Conservation (phyloP, 1,139 yeast species). For the Protomyces arabidopsidicola region DNA sequence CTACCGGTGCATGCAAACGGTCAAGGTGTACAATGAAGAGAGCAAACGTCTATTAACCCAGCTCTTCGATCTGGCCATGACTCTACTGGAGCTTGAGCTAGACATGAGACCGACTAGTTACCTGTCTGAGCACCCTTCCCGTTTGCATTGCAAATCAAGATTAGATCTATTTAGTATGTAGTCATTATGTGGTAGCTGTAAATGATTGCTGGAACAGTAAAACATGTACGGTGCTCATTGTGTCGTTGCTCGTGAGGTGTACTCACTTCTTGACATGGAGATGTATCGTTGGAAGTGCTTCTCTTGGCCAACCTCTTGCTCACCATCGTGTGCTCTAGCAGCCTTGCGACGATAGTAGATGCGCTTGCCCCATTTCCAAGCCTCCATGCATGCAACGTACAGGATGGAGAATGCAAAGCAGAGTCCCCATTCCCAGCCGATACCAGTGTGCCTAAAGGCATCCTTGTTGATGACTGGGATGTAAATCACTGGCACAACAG, state of each 20-base stretch:
- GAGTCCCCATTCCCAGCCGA: slow-evolving; percentile 80
- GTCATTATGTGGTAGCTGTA: too few relatives aligned
- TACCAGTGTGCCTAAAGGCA: slow-evolving; percentile 71
- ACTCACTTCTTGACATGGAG: slow-evolving; percentile 13
- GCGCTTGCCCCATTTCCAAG: slow-evolving; percentile 33
- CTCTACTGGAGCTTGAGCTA: not conserved
- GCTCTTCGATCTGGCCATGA: not conserved
- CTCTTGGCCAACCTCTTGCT: not conserved
- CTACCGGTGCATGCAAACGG: too few relatives aligned
- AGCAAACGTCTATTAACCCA: slow-evolving; percentile 1
- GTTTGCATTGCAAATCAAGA: not conserved
- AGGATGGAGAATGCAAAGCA: slow-evolving; percentile 57
- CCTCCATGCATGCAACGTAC: slow-evolving; percentile 31
- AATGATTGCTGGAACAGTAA: too few relatives aligned
- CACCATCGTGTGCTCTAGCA: not conserved
- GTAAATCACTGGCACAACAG: slow-evolving; percentile 78
- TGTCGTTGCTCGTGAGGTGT: not conserved
- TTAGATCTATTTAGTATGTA: too few relatives aligned
- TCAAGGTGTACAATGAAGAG: not conserved
- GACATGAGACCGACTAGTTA: slow-evolving; percentile 2
- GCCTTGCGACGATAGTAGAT: slow-evolving; percentile 20
- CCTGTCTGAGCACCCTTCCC: not conserved
- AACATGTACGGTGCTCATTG: too few relatives aligned
- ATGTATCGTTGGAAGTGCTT: slow-evolving; percentile 18
- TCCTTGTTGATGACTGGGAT: slow-evolving; percentile 78